phyloP scores from a whole-genome alignment of 2,329 filamentous ascomycete genomes.

The Trichoderma citrinoviride region DNA sequence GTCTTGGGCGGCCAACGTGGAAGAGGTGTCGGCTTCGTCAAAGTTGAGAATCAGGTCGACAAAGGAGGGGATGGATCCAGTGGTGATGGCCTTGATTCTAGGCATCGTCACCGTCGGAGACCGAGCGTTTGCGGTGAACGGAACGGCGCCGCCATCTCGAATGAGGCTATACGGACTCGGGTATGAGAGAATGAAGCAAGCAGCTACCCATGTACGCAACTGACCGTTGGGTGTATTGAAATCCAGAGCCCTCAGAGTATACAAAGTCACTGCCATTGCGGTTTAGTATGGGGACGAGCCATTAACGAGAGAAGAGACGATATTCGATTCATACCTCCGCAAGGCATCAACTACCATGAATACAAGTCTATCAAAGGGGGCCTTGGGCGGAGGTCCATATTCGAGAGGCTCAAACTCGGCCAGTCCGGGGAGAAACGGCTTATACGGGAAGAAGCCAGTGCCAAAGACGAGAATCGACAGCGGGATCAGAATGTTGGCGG shows the following conservation, averaged over 20 bases:
- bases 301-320: not conserved
- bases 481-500: slow-evolving; percentile 76
- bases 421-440: slow-evolving; percentile 83
- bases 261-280: slow-evolving; percentile 75
- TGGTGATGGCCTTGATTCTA: slow-evolving; percentile 93
- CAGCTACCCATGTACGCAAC: slow-evolving; percentile 21
- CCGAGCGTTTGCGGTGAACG: slow-evolving; percentile 94
- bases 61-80: slow-evolving; percentile 96
- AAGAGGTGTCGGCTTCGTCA: slow-evolving; percentile 88
- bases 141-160: slow-evolving; percentile 75
- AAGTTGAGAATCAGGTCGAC: slow-evolving; percentile 96
- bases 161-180: slow-evolving; percentile 62
- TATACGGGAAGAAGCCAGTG: slow-evolving; percentile 95
- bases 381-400: slow-evolving; percentile 55
- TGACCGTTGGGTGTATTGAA: slow-evolving; percentile 84
- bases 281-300: slow-evolving; percentile 24
- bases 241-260: slow-evolving; percentile 75
- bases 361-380: slow-evolving; percentile 82
- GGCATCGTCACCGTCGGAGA: slow-evolving; percentile 99
- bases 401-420: slow-evolving; percentile 62
- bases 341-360: slow-evolving; percentile 99
- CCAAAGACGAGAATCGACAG: slow-evolving; percentile 75
- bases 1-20: slow-evolving; percentile 82
- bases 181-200: not conserved
- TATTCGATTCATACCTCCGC: slow-evolving; percentile 61